Evolutionary conservation across 805 yeast genomes (phyloP).

Genomic region (Candida chilensis): DNA sequence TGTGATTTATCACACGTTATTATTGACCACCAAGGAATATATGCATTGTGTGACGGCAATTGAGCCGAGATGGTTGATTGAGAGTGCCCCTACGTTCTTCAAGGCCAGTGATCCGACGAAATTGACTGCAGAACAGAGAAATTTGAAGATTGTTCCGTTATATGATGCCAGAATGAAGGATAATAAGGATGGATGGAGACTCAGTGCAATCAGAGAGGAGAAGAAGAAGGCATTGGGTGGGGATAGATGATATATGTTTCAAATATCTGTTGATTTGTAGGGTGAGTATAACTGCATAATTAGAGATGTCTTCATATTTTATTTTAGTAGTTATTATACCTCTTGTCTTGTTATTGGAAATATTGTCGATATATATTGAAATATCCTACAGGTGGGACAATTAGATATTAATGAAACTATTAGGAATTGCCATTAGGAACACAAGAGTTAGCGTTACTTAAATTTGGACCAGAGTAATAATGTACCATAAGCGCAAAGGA

Average conservation of each 20-base stretch:
- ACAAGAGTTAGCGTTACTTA: conserved; percentile 14
- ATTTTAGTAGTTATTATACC: too few species aligned
- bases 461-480: conserved; percentile 1
- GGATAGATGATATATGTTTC: too few species aligned
- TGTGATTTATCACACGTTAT: conserved; percentile 72
- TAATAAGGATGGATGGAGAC: conserved; percentile 68
- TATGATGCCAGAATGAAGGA: conserved; percentile 45
- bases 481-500: conserved; percentile 16
- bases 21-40: conserved; percentile 80
- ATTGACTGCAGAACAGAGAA: conserved; percentile 40
- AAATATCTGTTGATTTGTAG: too few species aligned
- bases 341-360: too few species aligned
- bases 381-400: too few species aligned
- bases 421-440: too few species aligned
- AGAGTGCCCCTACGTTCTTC: conserved; percentile 70
- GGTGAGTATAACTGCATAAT: too few species aligned
- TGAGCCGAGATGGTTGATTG: conserved; percentile 72
- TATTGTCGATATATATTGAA: too few species aligned
- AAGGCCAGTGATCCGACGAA: conserved; percentile 44
- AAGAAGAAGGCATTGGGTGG: conserved; percentile 15
- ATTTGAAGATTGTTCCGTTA: conserved; percentile 67
- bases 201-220: conserved; percentile 35
- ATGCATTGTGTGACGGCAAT: conserved; percentile 85
- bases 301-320: too few species aligned
- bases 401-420: too few species aligned